Conservation (phyloP, 2,329 filamentous ascomycete genomes). For the Aspergillus floridensis region DNA sequence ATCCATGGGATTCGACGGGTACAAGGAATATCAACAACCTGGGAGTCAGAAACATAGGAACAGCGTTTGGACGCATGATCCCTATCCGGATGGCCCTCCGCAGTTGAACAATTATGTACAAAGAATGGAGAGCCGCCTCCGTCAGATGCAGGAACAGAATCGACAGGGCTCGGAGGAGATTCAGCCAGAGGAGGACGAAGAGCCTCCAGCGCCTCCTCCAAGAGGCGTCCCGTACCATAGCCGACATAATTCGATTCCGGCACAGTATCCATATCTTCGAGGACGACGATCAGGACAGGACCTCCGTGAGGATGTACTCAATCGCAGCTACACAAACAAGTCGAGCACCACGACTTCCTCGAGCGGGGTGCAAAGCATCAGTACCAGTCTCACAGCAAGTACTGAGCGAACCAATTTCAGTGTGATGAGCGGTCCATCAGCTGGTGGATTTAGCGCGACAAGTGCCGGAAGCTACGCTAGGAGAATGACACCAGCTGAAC, state of each 20-base stretch:
- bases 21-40: conserved; percentile 54
- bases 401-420: conserved; percentile 79
- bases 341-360: conserved; percentile 80
- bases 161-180: conserved; percentile 49
- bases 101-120: conserved; percentile 84
- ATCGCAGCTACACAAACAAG: conserved; percentile 82
- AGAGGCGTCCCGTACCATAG: conserved; percentile 48
- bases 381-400: conserved; percentile 64
- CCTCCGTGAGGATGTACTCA: conserved; percentile 65
- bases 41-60: conserved; percentile 56
- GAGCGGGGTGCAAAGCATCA: conserved; percentile 65
- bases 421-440: conserved; percentile 90
- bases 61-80: conserved; percentile 34
- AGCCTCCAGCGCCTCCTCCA: conserved; percentile 62
- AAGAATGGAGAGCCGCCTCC: conserved; percentile 82
- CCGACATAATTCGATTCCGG: conserved; percentile 44
- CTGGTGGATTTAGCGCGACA: conserved; percentile 86
- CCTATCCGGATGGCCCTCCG: conserved; percentile 57
- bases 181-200: conserved; percentile 50
- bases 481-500: conserved; percentile 48
- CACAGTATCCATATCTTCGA: conserved; percentile 36
- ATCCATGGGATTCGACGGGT: conserved; percentile 65
- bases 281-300: conserved; percentile 64
- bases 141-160: conserved; percentile 62
- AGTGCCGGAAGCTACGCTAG: conserved; percentile 91